phyloP scores from a whole-genome alignment of 2,329 filamentous ascomycete genomes.

The Didymella glomerata region DNA sequence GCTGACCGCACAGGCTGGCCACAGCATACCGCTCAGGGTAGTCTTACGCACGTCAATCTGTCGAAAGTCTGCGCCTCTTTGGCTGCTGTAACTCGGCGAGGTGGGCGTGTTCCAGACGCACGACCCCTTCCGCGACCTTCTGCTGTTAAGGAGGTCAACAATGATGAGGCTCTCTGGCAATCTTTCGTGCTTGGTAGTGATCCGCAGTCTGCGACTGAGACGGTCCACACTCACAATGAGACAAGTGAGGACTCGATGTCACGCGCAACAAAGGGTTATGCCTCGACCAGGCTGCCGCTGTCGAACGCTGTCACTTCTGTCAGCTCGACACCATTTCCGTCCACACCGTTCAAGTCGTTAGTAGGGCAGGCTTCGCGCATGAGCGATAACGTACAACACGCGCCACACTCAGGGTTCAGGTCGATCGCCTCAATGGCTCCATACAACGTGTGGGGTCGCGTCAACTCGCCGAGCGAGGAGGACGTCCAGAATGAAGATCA shows the following conservation, averaged over 20 bases:
- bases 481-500: constrained; percentile 18
- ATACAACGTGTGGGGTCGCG: constrained; percentile 15
- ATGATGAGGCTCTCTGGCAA: constrained; percentile 45
- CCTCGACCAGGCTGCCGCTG: constrained; percentile 27
- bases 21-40: constrained; percentile 38
- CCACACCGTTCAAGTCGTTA: constrained; percentile 29
- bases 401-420: constrained; percentile 28
- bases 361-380: constrained; percentile 28
- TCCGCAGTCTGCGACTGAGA: constrained; percentile 13
- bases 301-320: constrained; percentile 30
- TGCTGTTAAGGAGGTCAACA: constrained; percentile 16
- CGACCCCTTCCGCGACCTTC: constrained; percentile 2
- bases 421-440: constrained; percentile 29
- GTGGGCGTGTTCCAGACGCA: constrained; percentile 14
- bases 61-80: constrained; percentile 37
- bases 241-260: constrained; percentile 15
- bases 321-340: constrained; percentile 22
- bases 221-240: constrained; percentile 7
- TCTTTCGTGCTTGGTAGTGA: constrained; percentile 44
- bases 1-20: constrained; percentile 31
- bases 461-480: constrained; percentile 12
- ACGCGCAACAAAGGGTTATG: constrained; percentile 21
- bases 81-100: constrained; percentile 30
- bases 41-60: constrained; percentile 28
- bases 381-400: constrained; percentile 35